Base-by-base conservation (phyloP, 108 stramenopile genomes). In the Fistulifera pelliculosa region DNA sequence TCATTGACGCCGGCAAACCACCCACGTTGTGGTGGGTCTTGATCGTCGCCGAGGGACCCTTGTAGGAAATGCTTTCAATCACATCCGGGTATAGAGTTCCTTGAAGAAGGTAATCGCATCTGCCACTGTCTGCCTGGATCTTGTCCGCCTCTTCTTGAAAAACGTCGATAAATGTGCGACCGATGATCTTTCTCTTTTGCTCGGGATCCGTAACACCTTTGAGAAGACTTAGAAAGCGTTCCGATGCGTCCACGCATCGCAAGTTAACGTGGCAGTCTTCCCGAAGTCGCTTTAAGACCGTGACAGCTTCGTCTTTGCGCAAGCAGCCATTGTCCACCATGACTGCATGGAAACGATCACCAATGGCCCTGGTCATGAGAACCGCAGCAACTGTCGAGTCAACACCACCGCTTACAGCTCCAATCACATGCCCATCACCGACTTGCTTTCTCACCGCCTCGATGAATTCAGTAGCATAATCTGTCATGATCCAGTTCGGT, bases 1-100 rank as follows among this genome's bases (percentile, higher is more conserved):
- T 87, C 96, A 99, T 98, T 22, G 74, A 70, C 11, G 85, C 96
- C 0, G 93, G 94, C 15, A 99, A 79, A 0, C 95, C 96, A 17
- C 96, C 95, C 42, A 97, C 98, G 64, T 99, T 99, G 89, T 99
- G 98, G 65, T 99, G 98, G 23, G 96, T 96, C 78, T 99, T 99
- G 69, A 99, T 99, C 41, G 92, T 95, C 7, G 95, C 96, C n/a
- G 84, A 83, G 23, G 95, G 96, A n/a, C 97, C 95, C 72, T 97
- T 97, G 88, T 97, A 95, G 17, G 90, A 90, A 52, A 96, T 93
- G 63, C 82, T 85, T 74, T 99, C 99, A 72, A 99, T 99, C 18
- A 98, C 96, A 68, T 99, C 99, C 10, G 99, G 99, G 62, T 98
- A 98, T 18, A 99, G 75, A 5, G 99, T 99, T 23, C 99, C 99